Evolutionary conservation across 116 monocot genomes (phyloP), one percentile per base, ranked within the genome.

Genomic region (Papilionanthe hybrid): DNA sequence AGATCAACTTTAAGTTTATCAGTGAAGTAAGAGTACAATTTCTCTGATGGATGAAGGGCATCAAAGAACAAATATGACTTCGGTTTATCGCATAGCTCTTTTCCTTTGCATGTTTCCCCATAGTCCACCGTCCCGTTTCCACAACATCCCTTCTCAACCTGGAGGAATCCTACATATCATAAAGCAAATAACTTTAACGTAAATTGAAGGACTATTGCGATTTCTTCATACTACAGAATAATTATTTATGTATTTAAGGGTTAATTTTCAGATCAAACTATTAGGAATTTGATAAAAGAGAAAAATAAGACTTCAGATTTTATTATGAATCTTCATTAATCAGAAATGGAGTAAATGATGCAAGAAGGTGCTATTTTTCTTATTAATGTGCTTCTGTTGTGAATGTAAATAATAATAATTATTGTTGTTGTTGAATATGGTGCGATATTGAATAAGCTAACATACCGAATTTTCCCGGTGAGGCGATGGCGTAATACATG

Each of bases 41-140:
- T 80, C 72, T 88, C 72, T 1, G 88, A 83, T 11, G 84, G 88
- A 76, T 91, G 91, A 69, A 91, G 78, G 65, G 84, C 91, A 57
- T 91, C 91, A 84, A 84, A 91, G 75, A 75, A 91, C 47, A 91
- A n/a, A 55, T 81, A 91, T 43, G 53, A 82, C 30, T 37, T 76
- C 7, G 84, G 82, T 60, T 88, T 47, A 25, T 18, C 28, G 48
- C 88, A 91, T 49, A 84, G 84, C 18, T 22, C 73, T 56, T 76
- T 58, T 1, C 78, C 86, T 72, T 76, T 86, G 80, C 86, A 84
- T 22, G 88, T 47, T 47, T 80, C 75, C 10, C 91, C 86, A 1
- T 81, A 75, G 49, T 91, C 88, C 5, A 82, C 42, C 42, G 80
- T 78, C 28, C 88, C 91, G 9, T 88, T 80, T 8, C 91, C 91